phyloP scores from a whole-genome alignment of 2,329 filamentous ascomycete genomes.

The Aphanocladium album region DNA sequence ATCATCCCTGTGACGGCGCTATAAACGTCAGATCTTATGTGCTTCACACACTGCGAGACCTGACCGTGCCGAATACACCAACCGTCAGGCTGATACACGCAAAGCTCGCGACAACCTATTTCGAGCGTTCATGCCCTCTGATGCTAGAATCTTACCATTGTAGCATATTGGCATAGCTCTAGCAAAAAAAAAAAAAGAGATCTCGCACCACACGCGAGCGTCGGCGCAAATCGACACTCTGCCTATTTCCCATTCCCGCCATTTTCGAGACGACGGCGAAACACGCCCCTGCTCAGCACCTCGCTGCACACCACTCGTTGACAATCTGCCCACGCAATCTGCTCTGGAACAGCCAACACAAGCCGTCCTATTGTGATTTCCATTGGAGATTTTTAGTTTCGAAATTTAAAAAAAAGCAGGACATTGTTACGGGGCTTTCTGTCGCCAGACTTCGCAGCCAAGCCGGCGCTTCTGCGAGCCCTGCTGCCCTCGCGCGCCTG shows the following conservation, averaged over 20 bases:
- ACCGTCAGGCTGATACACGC: not conserved
- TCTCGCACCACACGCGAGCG: not conserved
- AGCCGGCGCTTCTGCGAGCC: constrained; percentile 8
- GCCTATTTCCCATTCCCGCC: constrained; percentile 4
- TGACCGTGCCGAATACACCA: not conserved
- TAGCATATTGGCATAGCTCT: not conserved
- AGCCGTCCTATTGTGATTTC: not conserved
- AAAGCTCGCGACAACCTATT: not conserved
- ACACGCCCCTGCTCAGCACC: constrained; percentile 12
- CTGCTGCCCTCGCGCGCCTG: constrained; percentile 4
- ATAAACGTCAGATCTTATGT: constrained; percentile 15
- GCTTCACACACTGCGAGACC: not conserved
- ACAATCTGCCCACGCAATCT: not conserved
- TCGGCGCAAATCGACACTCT: constrained; percentile 4
- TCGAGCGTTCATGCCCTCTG: constrained; percentile 2
- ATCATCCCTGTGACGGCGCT: constrained; percentile 10
- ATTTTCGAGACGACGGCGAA: constrained; percentile 13
- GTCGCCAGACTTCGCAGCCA: not conserved
- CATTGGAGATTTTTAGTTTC: constrained; percentile 8
- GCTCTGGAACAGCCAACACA: not conserved
- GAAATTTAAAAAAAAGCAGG: not conserved
- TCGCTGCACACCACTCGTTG: constrained; percentile 2
- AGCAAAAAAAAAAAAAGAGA: constrained; percentile 1
- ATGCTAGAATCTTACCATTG: not conserved
- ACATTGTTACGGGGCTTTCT: not conserved